phyloP scores from a whole-genome alignment of 164 flowering plant species.

The Dillenia suffruticosa region DNA sequence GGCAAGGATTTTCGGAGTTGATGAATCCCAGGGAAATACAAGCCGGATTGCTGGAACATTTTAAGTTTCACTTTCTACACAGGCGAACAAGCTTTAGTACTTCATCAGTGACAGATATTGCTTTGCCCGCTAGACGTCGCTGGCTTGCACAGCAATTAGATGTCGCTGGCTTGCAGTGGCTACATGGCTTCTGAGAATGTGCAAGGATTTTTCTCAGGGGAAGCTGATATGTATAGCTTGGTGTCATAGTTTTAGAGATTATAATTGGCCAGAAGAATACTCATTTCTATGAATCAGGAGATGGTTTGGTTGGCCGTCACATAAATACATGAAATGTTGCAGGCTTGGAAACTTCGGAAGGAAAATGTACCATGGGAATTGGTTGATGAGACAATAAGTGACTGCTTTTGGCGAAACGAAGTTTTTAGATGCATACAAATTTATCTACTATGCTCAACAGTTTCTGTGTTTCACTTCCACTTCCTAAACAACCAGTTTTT shows the following conservation, averaged over 20 bases:
- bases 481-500: slow-evolving; percentile 4
- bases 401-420: slow-evolving; percentile 1
- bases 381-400: slow-evolving; percentile 1
- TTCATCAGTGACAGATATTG: neutral
- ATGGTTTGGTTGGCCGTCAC: neutral
- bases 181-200: slow-evolving; percentile 17
- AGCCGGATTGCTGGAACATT: slow-evolving; percentile 24
- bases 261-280: slow-evolving; percentile 7
- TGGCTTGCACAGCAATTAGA: neutral
- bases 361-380: slow-evolving; percentile 3
- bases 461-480: neutral
- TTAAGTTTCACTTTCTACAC: too few relatives aligned
- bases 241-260: slow-evolving; percentile 11
- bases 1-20: slow-evolving; percentile 19
- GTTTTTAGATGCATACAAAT: slow-evolving; percentile 5
- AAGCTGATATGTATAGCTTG: slow-evolving; percentile 13
- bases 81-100: neutral
- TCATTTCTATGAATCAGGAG: neutral
- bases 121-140: neutral
- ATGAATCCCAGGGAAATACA: slow-evolving; percentile 29
- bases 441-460: slow-evolving; percentile 4
- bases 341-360: slow-evolving; percentile 11
- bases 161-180: slow-evolving; percentile 6
- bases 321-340: neutral
- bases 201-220: slow-evolving; percentile 1